Evolutionary conservation across 2,329 filamentous ascomycete genomes (phyloP).

Genomic region (Exophiala phaeomuriformis): DNA sequence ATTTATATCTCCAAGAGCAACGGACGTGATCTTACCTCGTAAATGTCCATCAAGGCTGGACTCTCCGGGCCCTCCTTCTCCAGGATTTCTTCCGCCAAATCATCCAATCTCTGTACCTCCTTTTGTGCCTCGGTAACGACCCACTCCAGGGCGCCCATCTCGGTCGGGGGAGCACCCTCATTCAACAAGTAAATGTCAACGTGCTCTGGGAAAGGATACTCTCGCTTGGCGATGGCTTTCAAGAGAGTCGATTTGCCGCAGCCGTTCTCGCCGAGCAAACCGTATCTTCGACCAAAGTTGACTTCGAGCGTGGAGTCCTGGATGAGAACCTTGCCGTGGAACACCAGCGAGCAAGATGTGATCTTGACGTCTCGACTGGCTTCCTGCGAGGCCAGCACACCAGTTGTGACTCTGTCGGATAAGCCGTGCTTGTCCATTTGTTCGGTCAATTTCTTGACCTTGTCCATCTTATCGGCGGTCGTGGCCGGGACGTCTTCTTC

Average conservation of each 20-base stretch:
- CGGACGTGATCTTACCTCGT: constrained; percentile 63
- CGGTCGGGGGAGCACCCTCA: constrained; percentile 83
- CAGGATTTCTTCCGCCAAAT: constrained; percentile 77
- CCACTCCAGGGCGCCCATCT: constrained; percentile 91
- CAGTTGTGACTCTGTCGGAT: constrained; percentile 95
- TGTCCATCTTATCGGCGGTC: constrained; percentile 64
- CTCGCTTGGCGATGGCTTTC: constrained; percentile 86
- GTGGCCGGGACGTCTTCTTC: constrained; percentile 59
- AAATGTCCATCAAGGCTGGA: constrained; percentile 79
- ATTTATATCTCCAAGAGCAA: not conserved
- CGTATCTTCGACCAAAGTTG: constrained; percentile 86
- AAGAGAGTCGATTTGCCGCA: constrained; percentile 98
- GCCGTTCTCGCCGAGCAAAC: constrained; percentile 94
- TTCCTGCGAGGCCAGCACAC: constrained; percentile 79
- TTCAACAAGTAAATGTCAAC: constrained; percentile 98
- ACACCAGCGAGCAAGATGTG: constrained; percentile 83
- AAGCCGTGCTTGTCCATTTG: constrained; percentile 96
- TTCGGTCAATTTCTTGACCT: constrained; percentile 76
- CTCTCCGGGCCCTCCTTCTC: constrained; percentile 89
- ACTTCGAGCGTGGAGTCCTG: constrained; percentile 90
- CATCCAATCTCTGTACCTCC: constrained; percentile 85
- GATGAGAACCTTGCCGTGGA: constrained; percentile 95
- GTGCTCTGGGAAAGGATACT: constrained; percentile 92
- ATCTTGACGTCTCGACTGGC: constrained; percentile 95
- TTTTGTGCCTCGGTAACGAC: constrained; percentile 90